Percentiles rank a stretch among this genome's conserved stretches.
Evolutionary conservation across 441 rosid species (phyloP).

Genomic region (Aleurites moluccanus): DNA sequence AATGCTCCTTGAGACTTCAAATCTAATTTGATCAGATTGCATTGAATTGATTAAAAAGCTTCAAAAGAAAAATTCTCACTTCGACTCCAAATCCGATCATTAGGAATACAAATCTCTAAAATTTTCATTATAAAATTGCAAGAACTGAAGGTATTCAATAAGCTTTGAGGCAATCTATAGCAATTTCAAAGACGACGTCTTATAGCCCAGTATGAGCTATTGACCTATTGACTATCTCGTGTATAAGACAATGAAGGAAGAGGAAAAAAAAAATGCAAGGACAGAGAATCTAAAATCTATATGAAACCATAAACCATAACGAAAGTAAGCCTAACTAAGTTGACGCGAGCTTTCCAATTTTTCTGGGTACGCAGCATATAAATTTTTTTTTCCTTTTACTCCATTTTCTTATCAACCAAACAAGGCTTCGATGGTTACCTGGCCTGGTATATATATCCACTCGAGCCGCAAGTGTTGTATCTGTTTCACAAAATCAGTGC

Average conservation of each 20-base stretch:
- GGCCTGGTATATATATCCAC: not conserved
- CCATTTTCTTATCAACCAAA: not conserved
- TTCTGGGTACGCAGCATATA: not conserved
- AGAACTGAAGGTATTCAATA: not conserved
- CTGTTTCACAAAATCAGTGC: constrained; percentile 10
- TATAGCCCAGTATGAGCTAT: not conserved
- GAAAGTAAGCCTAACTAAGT: too few species aligned
- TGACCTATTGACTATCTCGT: too few species aligned
- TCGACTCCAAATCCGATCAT: not conserved
- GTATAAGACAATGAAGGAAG: too few species aligned
- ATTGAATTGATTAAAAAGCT: not conserved
- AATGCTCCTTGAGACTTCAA: not conserved
- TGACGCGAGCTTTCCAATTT: not conserved
- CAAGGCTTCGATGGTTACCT: not conserved
- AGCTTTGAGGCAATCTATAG: not conserved
- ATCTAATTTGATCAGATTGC: constrained; percentile 1
- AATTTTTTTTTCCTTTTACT: not conserved
- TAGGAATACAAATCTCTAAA: not conserved
- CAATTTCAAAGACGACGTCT: not conserved
- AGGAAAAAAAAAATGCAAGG: not conserved
- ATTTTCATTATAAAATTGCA: not conserved
- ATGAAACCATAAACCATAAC: not conserved
- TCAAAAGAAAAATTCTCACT: not conserved
- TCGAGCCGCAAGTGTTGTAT: not conserved
- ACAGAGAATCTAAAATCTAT: not conserved